Base-by-base conservation (phyloP, 2,329 filamentous ascomycete genomes). In the Pseudocercospora ulei region DNA sequence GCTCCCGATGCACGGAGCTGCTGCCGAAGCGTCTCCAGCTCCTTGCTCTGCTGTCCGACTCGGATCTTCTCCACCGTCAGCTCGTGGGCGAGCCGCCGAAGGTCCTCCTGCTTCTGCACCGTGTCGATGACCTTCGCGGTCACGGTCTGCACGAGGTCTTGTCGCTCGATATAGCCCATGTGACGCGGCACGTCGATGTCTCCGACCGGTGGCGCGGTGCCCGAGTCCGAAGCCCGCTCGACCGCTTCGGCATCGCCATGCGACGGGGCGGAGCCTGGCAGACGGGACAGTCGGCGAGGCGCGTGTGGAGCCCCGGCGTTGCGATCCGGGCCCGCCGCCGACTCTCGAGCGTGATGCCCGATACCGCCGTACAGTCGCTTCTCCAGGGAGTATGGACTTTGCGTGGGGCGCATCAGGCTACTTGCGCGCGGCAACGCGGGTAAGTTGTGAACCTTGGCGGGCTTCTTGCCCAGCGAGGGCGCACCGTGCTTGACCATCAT, bases 401-500 rank as follows among this genome's bases (percentile, higher is more conserved):
- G 14, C 16, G 31, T 24, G 22, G 33, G 26, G 9, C 33, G 31
- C 22, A 17, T 28, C 6, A 27, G n/a, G 7, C 24, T 28, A 16
- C 38, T 35, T 18, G 43, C 35, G 9, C 38, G 33, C 8, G 46
- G 39, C n/a, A 43, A n/a, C n/a, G 27, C 22, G 11, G 37, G 40
- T 11, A 43, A 28, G 5, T 39, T 30, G 38, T 47, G 34, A 6
- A 14, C 16, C 26, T 35, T 37, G n/a, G 41, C 33, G 16, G 41
- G 27, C 29, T 48, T 48, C 29, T 39, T 23, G 16, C 40, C 45
- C 16, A 43, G 33, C 3, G 48, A 50, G 13, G 47, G 44, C n/a
- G 52, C 53, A 17, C 53, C 53, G 20, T 50, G 34, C 35, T 51
- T 53, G 17, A 56, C 53, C 29, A 55, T 34, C 34, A 50, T 38